Percentiles rank a stretch among this genome's conserved stretches.
Evolutionary conservation across 768 basidiomycete species (phyloP).

Genomic region (Tubosaeta sp.): DNA sequence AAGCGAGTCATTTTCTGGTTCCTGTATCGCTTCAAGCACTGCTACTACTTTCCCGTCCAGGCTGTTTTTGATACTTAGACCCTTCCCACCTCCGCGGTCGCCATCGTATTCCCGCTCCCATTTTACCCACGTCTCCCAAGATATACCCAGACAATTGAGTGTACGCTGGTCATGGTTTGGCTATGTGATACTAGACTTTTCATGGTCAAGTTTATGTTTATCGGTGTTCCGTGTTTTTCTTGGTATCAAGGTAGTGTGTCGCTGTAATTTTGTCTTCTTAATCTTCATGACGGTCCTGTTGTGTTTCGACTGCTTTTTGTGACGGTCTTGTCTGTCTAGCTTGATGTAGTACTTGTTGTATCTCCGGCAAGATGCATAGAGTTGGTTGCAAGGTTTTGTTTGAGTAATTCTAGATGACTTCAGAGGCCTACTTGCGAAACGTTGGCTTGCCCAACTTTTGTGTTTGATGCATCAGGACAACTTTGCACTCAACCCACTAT

Average conservation of each 20-base stretch:
- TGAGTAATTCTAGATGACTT: too few relatives aligned
- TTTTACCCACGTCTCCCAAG: constrained; percentile 4
- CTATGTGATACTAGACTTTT: constrained; percentile 16
- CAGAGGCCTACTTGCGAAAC: too few relatives aligned
- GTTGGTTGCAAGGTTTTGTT: too few relatives aligned
- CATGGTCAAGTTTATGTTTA: constrained; percentile 3
- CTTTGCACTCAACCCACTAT: too few relatives aligned
- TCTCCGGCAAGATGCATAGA: constrained; percentile 7
- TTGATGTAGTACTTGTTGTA: constrained; percentile 8
- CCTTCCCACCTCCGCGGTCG: neutral
- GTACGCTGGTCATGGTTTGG: constrained; percentile 15
- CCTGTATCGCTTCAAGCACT: neutral
- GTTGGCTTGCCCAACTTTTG: too few relatives aligned
- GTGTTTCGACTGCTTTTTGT: neutral
- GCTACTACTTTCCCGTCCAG: neutral
- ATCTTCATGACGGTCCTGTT: constrained; percentile 1
- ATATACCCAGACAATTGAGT: constrained; percentile 13
- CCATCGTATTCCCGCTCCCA: neutral
- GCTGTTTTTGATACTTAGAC: neutral
- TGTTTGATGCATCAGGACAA: too few relatives aligned
- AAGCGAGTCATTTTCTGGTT: neutral
- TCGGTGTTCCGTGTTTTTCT: constrained; percentile 6
- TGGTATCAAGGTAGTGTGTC: constrained; percentile 3
- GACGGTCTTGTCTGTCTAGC: constrained; percentile 5
- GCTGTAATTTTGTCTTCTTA: constrained; percentile 2